These are phyloP conservation scores for Hibiscus tridactylites DNA, from an alignment of 345 rosid species.

Conservation along the genomic window DNA sequence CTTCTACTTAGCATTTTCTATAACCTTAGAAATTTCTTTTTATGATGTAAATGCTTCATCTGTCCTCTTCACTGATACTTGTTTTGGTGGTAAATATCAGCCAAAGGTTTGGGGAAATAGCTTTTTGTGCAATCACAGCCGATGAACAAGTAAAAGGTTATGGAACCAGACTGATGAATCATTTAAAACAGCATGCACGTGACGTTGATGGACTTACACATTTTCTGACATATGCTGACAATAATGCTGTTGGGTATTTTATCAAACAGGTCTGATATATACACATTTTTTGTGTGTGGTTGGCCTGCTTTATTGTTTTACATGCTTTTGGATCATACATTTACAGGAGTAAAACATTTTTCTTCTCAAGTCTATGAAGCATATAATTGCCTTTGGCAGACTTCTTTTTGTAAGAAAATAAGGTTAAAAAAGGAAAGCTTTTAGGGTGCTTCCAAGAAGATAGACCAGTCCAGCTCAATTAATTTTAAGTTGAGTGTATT, in stretches of 20 bases:
- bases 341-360: background rate
- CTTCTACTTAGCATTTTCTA: background rate
- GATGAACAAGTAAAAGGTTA: conserved; percentile 99
- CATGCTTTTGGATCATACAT: conserved; percentile 5
- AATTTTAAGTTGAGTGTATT: too few relatives aligned
- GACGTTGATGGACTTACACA: conserved; percentile 94
- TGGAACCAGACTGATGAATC: conserved; percentile 99
- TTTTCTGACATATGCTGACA: conserved; percentile 96
- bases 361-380: background rate
- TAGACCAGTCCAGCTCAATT: background rate
- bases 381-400: too few relatives aligned
- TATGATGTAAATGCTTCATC: background rate
- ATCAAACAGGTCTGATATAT: conserved; percentile 66
- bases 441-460: background rate
- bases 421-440: background rate
- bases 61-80: conserved; percentile 7
- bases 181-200: conserved; percentile 93
- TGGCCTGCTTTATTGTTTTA: background rate
- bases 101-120: conserved; percentile 98
- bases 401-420: conserved; percentile 2
- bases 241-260: conserved; percentile 97
- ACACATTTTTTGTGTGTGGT: background rate
- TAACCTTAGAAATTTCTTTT: background rate
- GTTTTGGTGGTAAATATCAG: conserved; percentile 29
- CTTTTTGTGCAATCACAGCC: conserved; percentile 98